Base-by-base conservation (phyloP, 805 yeast genomes). In the Candida alai region DNA sequence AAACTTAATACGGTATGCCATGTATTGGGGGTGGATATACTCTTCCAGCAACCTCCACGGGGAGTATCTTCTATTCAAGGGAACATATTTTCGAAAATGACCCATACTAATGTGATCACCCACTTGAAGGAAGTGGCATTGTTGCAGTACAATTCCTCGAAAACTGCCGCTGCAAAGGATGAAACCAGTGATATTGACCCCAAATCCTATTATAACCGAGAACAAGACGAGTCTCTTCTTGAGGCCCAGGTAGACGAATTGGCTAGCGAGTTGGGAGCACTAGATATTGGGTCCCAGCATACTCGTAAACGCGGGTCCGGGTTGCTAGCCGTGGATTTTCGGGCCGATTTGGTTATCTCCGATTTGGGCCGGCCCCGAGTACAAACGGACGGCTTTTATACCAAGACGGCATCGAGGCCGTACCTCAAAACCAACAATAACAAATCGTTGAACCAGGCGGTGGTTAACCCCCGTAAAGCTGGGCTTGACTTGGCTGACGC, bases 1-100 rank as follows among this genome's bases (percentile, higher is more conserved):
- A 39, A 55, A 7, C 51, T 62, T 30, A 36, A 51, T 31, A 34
- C 43, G 17, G 58, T 51, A 23, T 65, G 70, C 43, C 56, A 57
- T 23, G 43, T 66, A 4, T 31, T 65, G 17, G 71, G 70, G 19
- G 49, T 62, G 36, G 73, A 93, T 58, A 68, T 93, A 21, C 65
- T 90, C 14, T 82, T 85, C 6, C 74, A 80, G 34, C 68, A 72
- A 12, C 96, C 97, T 0, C 95, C 96, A 0, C 49, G 52, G 3
- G 96, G 97, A 1, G 85, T 82, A 0, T 73, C 82, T 6, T 62
- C 89, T 0, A 70, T 89, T 34, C 97, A 93, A 52, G 97, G 95
- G 1, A 86, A 89, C 51, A 82, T 90, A n/a, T 64, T 84, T 25
- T 76, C 86, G 22, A 69, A 68, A 43, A 56, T 56, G 26, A 37